Percentiles rank a stretch among this genome's conserved stretches.
These are phyloP conservation scores for Eremothecium gossypii DNA, from an alignment of 1,139 yeast species.

Conservation along the genomic window DNA sequence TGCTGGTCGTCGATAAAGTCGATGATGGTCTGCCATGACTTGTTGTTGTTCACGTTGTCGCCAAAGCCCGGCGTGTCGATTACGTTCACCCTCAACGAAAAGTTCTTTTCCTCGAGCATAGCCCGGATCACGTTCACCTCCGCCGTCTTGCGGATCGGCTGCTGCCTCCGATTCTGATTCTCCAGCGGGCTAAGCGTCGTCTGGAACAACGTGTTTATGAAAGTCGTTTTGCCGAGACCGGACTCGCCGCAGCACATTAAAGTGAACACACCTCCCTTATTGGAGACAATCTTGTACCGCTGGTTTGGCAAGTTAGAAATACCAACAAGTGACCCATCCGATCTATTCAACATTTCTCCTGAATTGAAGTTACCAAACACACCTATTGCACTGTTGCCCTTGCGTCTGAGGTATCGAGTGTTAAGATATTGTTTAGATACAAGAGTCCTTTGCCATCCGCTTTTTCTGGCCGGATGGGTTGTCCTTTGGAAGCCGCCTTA, in stretches of 20 bases:
- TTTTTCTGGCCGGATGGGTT: neutral
- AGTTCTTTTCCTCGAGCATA: conserved; percentile 84
- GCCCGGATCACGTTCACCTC: conserved; percentile 89
- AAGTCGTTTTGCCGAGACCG: conserved; percentile 91
- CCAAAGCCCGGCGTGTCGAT: conserved; percentile 98
- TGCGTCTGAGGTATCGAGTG: neutral
- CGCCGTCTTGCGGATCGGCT: conserved; percentile 73
- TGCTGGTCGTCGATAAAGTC: conserved; percentile 97
- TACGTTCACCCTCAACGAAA: conserved; percentile 73
- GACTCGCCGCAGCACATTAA: conserved; percentile 94
- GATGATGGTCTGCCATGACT: conserved; percentile 87
- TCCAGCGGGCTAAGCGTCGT: conserved; percentile 35
- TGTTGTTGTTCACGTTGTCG: conserved; percentile 86
- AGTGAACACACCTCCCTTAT: conserved; percentile 83
- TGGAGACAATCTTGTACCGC: conserved; percentile 84
- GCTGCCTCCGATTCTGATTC: conserved; percentile 25
- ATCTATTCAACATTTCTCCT: conserved; percentile 3
- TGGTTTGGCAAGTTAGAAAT: conserved; percentile 89
- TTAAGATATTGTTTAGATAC: conserved; percentile 1
- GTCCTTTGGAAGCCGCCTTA: neutral
- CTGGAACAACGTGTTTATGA: conserved; percentile 84
- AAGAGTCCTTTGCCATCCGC: conserved; percentile 4
- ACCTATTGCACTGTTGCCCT: too few species aligned
- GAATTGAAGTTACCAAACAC: too few species aligned
- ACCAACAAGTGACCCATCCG: conserved; percentile 40